A percentile compares a stretch with the other conserved stretches of the same genome.
Conservation (phyloP, 306 rosid genomes). For the Vigna trinervia region DNA sequence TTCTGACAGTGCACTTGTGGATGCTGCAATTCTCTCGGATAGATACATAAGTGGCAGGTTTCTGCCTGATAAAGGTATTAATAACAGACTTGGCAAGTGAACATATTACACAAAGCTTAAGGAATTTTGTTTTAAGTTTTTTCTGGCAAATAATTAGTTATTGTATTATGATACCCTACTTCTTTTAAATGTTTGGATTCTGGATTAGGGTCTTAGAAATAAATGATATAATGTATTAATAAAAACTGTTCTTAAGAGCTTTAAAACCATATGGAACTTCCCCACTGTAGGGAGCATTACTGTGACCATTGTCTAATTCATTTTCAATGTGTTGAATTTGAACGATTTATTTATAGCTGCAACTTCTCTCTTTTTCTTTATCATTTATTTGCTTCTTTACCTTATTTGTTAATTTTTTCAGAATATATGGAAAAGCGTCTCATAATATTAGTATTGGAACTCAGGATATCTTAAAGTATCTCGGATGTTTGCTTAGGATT, state of each 20-base stretch:
- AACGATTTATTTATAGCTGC: not conserved
- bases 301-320: constrained; percentile 1
- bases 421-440: not conserved
- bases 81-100: constrained; percentile 3
- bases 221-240: constrained; percentile 9
- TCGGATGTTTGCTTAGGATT: not conserved
- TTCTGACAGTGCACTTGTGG: constrained; percentile 96
- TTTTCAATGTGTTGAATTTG: constrained; percentile 13
- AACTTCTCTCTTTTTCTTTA: not conserved
- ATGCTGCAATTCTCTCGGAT: constrained; percentile 96
- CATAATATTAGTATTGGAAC: not conserved
- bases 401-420: not conserved
- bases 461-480: not conserved
- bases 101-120: constrained; percentile 23
- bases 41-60: constrained; percentile 98
- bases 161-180: not conserved
- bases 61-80: constrained; percentile 95
- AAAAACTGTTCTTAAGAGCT: constrained; percentile 25
- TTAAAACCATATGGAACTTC: constrained; percentile 17
- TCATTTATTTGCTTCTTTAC: not conserved
- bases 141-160: not conserved
- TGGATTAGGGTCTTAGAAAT: constrained; percentile 11
- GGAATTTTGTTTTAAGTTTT: constrained; percentile 28
- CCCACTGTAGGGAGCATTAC: not conserved
- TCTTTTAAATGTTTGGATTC: constrained; percentile 23